Evolutionary conservation across 768 basidiomycete genomes (phyloP).

Genomic region (Suillus weaverae): DNA sequence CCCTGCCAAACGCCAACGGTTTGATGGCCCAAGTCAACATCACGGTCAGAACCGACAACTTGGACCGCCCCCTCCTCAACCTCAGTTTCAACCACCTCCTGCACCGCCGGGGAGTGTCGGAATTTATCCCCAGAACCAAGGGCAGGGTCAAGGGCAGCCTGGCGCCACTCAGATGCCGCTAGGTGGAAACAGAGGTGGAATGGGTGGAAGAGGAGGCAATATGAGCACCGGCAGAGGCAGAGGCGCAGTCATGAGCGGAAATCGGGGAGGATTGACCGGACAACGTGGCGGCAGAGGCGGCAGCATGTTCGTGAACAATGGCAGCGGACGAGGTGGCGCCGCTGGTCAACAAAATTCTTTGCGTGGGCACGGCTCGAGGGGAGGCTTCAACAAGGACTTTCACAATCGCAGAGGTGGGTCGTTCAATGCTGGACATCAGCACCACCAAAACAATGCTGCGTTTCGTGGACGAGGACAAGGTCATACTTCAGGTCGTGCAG

Average conservation of each 20-base stretch:
- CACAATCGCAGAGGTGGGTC: conserved; percentile 67
- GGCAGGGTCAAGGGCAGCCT: conserved; percentile 38
- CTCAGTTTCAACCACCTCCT: conserved; percentile 51
- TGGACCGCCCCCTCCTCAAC: conserved; percentile 49
- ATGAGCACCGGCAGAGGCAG: conserved; percentile 39
- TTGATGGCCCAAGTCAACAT: conserved; percentile 66
- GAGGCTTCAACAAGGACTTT: conserved; percentile 66
- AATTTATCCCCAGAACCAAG: conserved; percentile 29
- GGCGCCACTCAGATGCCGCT: conserved; percentile 41
- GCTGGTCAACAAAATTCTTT: conserved; percentile 47
- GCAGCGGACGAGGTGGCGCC: conserved; percentile 42
- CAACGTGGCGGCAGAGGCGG: conserved; percentile 43
- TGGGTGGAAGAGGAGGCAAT: conserved; percentile 43
- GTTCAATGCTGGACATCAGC: conserved; percentile 50
- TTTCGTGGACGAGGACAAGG: conserved; percentile 67
- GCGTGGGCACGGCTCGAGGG: conserved; percentile 64
- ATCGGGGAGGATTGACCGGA: conserved; percentile 46
- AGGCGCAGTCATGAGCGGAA: conserved; percentile 48
- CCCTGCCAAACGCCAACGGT: conserved; percentile 88
- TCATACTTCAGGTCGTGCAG: conserved; percentile 41
- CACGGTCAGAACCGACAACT: conserved; percentile 44
- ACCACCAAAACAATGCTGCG: conserved; percentile 38
- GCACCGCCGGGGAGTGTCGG: conserved; percentile 25
- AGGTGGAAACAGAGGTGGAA: conserved; percentile 48
- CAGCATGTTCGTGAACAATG: conserved; percentile 31